phyloP scores from a whole-genome alignment of 768 basidiomycete species.

The Hygrophorus pudorinus region DNA sequence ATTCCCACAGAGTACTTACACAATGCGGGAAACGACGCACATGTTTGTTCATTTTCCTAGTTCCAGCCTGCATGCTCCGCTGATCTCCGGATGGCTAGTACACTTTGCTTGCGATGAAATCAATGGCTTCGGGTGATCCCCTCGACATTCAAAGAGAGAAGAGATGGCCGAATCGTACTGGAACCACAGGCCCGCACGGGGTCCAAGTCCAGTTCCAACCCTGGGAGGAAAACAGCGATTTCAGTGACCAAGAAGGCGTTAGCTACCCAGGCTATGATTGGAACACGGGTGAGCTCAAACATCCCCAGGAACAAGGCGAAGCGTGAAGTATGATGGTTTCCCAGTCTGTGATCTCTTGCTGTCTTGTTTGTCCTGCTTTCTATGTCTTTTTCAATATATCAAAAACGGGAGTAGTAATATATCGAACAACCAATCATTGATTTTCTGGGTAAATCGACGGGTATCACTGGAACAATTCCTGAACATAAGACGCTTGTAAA shows the following conservation, averaged over 20 bases:
- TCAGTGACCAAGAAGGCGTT: slow-evolving; percentile 32
- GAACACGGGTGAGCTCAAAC: too few species aligned
- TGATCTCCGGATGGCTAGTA: slow-evolving; percentile 34
- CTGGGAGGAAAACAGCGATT: slow-evolving; percentile 49
- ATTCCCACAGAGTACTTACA: slow-evolving; percentile 49
- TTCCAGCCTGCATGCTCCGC: neutral
- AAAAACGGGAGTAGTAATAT: too few species aligned
- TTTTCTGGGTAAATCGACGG: too few species aligned
- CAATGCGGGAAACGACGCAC: slow-evolving; percentile 84
- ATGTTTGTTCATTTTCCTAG: slow-evolving; percentile 36
- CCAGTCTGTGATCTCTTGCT: too few species aligned
- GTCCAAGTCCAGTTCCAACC: slow-evolving; percentile 49
- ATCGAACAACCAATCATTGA: too few species aligned
- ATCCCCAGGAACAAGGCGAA: neutral
- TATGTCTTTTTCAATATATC: too few species aligned
- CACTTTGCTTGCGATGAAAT: slow-evolving; percentile 52
- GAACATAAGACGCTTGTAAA: neutral
- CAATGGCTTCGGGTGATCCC: slow-evolving; percentile 67
- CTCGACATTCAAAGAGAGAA: slow-evolving; percentile 69
- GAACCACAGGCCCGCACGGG: slow-evolving; percentile 14
- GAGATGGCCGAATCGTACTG: slow-evolving; percentile 64
- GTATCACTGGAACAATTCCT: too few species aligned
- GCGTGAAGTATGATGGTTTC: neutral
- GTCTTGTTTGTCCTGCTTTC: too few species aligned
- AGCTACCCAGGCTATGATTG: neutral